Base-by-base conservation (phyloP, 768 basidiomycete species). In the Guyanaporus albipodus region DNA sequence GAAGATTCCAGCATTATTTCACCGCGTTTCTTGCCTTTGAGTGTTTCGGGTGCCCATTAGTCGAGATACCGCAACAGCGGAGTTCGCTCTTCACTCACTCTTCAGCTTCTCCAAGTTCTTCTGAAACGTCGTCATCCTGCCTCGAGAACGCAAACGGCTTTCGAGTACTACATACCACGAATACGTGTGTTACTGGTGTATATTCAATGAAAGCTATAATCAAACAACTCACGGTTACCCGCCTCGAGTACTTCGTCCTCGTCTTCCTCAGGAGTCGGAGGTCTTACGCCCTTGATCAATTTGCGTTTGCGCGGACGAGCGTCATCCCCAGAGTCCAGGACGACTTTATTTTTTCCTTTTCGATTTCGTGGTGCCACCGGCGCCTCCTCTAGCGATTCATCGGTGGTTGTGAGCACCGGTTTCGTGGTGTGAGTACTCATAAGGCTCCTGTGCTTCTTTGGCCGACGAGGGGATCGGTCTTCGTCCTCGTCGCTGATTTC, bases 91-190 rank as follows among this genome's bases (percentile, higher is more conserved):
- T 18, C 7, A 38, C 60, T 45, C 19, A 91, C 87, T 71, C 67
- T 79, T 86, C 42, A 89, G 56, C 50, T 73, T 81, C 50, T 85
- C 82, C 12, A 90, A 62, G 49, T 77, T 83, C 59, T 72, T 74
- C 53, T 82, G 83, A 60, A 79, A 90, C 6, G 64, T 50, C 12
- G 82, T 75, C 61, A 74, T 72, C 64, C 78, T 87, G 48, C 72
- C 69, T 24, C 86, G 77, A 22, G 67, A 61, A 28, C 89, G 81
- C 24, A 91, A 63, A 35, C 88, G 81, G 7, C 67, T 69, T 21
- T 82, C 71, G 32, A 91, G 67, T 23, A 91, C 84, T 42, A 70
- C n/a, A n/a, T n/a, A n/a, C 84, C 89, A 50, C 7, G 27, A 18
- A 44, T 18, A 9, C n/a, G n/a, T 28, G 36, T 42, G 34, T 49